Evolutionary conservation across 345 rosid genomes (phyloP).

Genomic region (Eucalyptus cloeziana): DNA sequence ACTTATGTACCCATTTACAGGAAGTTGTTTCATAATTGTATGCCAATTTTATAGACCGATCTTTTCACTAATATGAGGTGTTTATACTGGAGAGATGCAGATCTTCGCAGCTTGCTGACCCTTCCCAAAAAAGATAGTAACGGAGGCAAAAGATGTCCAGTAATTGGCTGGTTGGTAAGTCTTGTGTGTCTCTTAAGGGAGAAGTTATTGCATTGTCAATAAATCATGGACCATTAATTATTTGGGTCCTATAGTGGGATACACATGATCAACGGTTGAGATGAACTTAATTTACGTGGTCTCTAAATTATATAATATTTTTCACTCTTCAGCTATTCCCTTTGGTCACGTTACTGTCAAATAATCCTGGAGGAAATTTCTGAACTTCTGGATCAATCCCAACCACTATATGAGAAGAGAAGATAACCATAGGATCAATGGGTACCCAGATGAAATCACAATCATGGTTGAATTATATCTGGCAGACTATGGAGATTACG

Average conservation of each 20-base stretch:
- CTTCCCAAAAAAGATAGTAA: constrained; percentile 44
- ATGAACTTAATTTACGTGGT: background rate
- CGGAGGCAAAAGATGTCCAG: constrained; percentile 38
- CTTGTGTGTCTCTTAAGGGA: background rate
- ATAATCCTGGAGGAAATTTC: background rate
- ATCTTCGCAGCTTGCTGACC: constrained; percentile 18
- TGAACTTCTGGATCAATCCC: background rate
- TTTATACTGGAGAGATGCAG: background rate
- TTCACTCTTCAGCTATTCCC: background rate
- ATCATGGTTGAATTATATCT: background rate
- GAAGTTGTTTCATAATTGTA: background rate
- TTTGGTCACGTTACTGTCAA: background rate
- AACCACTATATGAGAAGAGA: background rate
- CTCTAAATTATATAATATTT: background rate
- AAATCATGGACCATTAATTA: background rate
- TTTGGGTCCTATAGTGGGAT: background rate
- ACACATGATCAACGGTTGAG: background rate
- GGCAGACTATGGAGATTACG: background rate
- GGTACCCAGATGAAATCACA: background rate
- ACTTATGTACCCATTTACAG: background rate
- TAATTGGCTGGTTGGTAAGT: constrained; percentile 70
- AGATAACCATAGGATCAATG: background rate
- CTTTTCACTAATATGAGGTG: background rate
- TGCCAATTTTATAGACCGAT: background rate
- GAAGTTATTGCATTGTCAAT: background rate